phyloP scores from a whole-genome alignment of 2,329 filamentous ascomycete species.

The Ophiosphaerella narmari region DNA sequence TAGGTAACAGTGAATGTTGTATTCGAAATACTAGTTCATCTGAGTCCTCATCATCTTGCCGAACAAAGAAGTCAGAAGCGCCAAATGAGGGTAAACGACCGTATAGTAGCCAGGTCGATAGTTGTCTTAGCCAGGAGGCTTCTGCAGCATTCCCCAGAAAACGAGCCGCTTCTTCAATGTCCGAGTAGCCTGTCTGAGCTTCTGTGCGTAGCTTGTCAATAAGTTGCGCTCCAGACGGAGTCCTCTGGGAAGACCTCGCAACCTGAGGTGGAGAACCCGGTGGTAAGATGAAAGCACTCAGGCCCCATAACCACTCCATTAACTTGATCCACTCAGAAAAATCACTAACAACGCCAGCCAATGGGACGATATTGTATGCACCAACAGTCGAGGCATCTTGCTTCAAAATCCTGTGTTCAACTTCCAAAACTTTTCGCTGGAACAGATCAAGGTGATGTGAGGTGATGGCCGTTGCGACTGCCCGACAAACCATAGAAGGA shows the following conservation, averaged over 20 bases:
- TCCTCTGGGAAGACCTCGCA: conserved; percentile 15
- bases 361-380: conserved; percentile 88
- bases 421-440: conserved; percentile 80
- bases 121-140: conserved; percentile 86
- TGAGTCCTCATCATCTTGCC: conserved; percentile 40
- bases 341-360: conserved; percentile 81
- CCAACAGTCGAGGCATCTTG: conserved; percentile 81
- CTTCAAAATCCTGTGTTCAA: conserved; percentile 77
- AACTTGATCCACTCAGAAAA: conserved; percentile 86
- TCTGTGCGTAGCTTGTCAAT: conserved; percentile 78
- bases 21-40: conserved; percentile 37
- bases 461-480: conserved; percentile 78
- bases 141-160: conserved; percentile 79
- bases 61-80: conserved; percentile 83
- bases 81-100: conserved; percentile 80
- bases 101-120: conserved; percentile 89
- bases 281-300: conserved; percentile 70
- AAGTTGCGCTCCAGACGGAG: conserved; percentile 70
- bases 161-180: conserved; percentile 77
- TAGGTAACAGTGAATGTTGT: conserved; percentile 66
- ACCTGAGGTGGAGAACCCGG: conserved; percentile 20
- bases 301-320: conserved; percentile 83
- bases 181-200: conserved; percentile 83
- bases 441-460: conserved; percentile 78
- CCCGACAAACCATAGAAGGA: conserved; percentile 81